Evolutionary conservation across 106 monocot genomes (phyloP).

Genomic region (Platanthera guangdongensis): DNA sequence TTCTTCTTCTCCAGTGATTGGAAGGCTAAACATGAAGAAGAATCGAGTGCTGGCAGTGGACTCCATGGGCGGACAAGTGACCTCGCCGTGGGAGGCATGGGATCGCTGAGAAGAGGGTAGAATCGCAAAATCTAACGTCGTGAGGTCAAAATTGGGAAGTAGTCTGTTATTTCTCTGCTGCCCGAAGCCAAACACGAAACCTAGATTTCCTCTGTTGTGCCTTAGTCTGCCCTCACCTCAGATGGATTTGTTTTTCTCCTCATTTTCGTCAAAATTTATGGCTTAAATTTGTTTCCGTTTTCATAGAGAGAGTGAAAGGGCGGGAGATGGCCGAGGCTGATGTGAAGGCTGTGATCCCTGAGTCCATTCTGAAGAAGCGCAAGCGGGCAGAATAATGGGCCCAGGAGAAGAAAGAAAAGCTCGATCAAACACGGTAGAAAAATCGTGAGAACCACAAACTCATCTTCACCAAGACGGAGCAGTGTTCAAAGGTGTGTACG

Average conservation of each 20-base stretch:
- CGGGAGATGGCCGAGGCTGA: slow-evolving; percentile 25
- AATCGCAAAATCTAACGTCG: no score
- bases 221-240: neutral
- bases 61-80: no score
- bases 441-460: slow-evolving; percentile 40
- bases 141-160: no score
- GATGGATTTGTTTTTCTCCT: neutral
- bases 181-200: neutral
- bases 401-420: slow-evolving; percentile 31
- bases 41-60: no score
- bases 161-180: neutral
- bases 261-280: neutral
- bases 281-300: neutral
- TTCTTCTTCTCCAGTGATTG: no score
- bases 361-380: slow-evolving; percentile 71
- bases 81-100: no score
- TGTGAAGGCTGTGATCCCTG: slow-evolving; percentile 35
- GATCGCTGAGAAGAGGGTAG: no score
- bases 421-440: slow-evolving; percentile 39
- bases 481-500: slow-evolving; percentile 57
- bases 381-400: slow-evolving; percentile 60
- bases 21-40: no score
- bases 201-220: neutral
- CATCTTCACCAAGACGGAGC: slow-evolving; percentile 38
- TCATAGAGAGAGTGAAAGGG: slow-evolving; percentile 2